Evolutionary conservation across 1,284 basidiomycete species (phyloP).

Genomic region (Puccinia hordei): DNA sequence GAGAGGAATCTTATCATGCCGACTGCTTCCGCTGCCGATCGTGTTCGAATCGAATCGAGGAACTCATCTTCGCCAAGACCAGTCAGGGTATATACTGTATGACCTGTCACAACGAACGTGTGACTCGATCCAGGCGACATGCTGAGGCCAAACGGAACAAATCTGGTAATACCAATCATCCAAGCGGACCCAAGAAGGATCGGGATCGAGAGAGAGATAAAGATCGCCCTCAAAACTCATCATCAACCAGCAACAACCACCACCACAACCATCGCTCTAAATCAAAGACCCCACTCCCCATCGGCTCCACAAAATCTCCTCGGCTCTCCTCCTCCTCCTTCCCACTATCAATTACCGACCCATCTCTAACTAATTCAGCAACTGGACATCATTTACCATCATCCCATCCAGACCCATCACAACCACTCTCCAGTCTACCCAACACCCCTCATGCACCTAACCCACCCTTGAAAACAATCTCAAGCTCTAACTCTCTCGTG

Average conservation of each 20-base stretch:
- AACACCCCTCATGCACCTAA: constrained; percentile 6
- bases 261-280: constrained; percentile 18
- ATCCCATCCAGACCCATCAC: background rate
- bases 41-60: constrained; percentile 90
- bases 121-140: constrained; percentile 84
- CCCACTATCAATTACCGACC: background rate
- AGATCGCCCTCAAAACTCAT: constrained; percentile 7
- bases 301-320: background rate
- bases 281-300: constrained; percentile 18
- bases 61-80: constrained; percentile 97
- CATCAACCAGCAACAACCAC: no score
- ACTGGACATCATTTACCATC: no score
- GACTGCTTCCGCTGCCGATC: constrained; percentile 98
- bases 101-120: constrained; percentile 93
- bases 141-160: constrained; percentile 70
- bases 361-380: background rate
- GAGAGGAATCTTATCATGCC: constrained; percentile 97
- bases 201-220: constrained; percentile 17
- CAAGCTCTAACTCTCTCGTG: background rate
- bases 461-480: background rate
- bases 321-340: background rate
- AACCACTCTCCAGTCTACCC: constrained; percentile 23
- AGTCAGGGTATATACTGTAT: constrained; percentile 98
- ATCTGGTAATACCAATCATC: background rate
- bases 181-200: background rate